phyloP scores from a whole-genome alignment of 2,329 filamentous ascomycete genomes.

The Trichoderma pleuroti region DNA sequence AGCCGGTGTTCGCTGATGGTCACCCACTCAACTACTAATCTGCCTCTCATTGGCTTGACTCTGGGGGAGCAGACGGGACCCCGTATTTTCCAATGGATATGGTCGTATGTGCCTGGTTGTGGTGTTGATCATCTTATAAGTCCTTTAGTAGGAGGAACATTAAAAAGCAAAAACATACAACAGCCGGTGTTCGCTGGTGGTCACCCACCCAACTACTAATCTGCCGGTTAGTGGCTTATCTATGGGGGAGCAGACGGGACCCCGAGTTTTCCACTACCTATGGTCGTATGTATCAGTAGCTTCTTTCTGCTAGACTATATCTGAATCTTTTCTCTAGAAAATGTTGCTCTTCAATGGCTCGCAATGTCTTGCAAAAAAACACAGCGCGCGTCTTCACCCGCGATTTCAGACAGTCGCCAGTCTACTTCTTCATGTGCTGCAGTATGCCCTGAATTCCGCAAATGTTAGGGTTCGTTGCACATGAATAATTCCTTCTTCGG shows the following conservation, averaged over 20 bases:
- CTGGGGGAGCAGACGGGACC: background rate
- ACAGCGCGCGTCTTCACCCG: background rate
- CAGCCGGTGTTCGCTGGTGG: slow-evolving; percentile 18
- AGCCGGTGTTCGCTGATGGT: background rate
- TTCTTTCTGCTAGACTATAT: background rate
- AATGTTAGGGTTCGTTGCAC: too few relatives aligned
- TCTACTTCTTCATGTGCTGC: background rate
- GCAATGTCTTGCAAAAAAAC: background rate
- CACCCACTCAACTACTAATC: background rate
- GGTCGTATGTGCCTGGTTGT: background rate
- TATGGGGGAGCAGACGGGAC: slow-evolving; percentile 17
- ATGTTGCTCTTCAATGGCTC: background rate
- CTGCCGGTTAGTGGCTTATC: slow-evolving; percentile 18
- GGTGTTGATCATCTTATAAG: too few relatives aligned
- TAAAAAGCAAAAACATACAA: slow-evolving; percentile 3
- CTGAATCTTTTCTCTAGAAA: background rate
- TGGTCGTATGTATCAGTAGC: slow-evolving; percentile 17
- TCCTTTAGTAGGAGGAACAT: too few relatives aligned
- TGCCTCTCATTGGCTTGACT: background rate
- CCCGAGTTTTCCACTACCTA: slow-evolving; percentile 17
- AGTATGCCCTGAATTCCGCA: background rate
- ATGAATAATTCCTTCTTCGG: background rate
- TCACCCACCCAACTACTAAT: slow-evolving; percentile 19
- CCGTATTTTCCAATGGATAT: background rate
- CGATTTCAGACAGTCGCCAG: background rate